Percentiles rank a stretch among this genome's conserved stretches.
These are phyloP conservation scores for Podosphaera aphanis DNA, from an alignment of 2,329 filamentous ascomycete species.

Conservation along the genomic window DNA sequence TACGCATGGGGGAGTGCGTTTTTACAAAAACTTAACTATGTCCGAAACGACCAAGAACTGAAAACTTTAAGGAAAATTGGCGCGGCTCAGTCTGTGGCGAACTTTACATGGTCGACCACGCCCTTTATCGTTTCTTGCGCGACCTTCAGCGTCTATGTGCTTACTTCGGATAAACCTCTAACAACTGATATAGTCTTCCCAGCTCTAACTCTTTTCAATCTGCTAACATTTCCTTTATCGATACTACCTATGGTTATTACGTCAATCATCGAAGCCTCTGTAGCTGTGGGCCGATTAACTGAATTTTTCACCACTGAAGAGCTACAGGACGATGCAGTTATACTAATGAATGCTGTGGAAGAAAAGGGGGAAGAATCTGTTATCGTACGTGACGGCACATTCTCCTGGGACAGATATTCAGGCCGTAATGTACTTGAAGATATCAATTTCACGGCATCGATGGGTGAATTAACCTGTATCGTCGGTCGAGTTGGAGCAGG, in stretches of 20 bases:
- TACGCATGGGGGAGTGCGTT: slow-evolving; percentile 96
- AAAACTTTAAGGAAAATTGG: slow-evolving; percentile 93
- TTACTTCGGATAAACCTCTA: slow-evolving; percentile 57
- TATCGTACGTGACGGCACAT: slow-evolving; percentile 59
- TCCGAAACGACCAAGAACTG: slow-evolving; percentile 85
- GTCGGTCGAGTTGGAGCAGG: slow-evolving; percentile 87
- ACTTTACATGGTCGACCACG: slow-evolving; percentile 94
- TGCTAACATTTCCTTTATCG: slow-evolving; percentile 82
- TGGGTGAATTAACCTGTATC: slow-evolving; percentile 80
- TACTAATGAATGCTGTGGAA: slow-evolving; percentile 41
- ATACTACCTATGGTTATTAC: slow-evolving; percentile 96
- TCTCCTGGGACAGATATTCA: slow-evolving; percentile 83
- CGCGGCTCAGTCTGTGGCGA: slow-evolving; percentile 77
- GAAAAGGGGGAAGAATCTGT: slow-evolving; percentile 71
- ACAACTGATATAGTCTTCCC: slow-evolving; percentile 94
- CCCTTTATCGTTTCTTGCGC: slow-evolving; percentile 95
- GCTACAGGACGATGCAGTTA: slow-evolving; percentile 64
- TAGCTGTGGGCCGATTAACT: slow-evolving; percentile 69
- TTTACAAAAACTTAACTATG: slow-evolving; percentile 89
- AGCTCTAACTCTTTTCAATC: slow-evolving; percentile 76
- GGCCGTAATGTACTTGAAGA: slow-evolving; percentile 48
- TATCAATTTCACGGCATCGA: slow-evolving; percentile 71
- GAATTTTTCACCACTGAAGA: slow-evolving; percentile 74
- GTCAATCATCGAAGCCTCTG: slow-evolving; percentile 82
- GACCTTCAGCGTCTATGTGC: slow-evolving; percentile 83